These are phyloP conservation scores for Heterobasidion annosum DNA, from an alignment of 1,284 basidiomycete species.

Conservation along the genomic window DNA sequence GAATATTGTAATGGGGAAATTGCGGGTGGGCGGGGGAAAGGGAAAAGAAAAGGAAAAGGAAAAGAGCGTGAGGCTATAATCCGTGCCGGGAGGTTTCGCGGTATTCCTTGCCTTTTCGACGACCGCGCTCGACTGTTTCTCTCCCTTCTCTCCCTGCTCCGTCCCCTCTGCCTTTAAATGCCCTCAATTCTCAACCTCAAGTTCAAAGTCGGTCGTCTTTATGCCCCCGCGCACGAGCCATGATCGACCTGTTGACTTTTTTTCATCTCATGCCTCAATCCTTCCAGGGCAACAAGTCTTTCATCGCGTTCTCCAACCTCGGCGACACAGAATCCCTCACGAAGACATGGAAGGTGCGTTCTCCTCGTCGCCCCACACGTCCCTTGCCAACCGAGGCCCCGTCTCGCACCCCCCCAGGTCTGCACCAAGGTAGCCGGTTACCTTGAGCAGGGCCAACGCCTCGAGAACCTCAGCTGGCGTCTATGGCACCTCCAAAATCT, in stretches of 20 bases:
- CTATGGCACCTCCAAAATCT: slow-evolving; percentile 83
- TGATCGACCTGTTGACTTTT: slow-evolving; percentile 14
- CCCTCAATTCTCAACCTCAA: slow-evolving; percentile 81
- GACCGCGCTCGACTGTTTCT: neutral
- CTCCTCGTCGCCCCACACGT: neutral
- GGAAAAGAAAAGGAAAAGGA: neutral
- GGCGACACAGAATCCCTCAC: slow-evolving; percentile 73
- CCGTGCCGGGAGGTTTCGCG: no score
- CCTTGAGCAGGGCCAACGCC: slow-evolving; percentile 78
- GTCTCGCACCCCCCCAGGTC: slow-evolving; percentile 35
- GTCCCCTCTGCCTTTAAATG: slow-evolving; percentile 30
- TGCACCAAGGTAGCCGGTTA: slow-evolving; percentile 80
- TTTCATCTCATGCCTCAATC: slow-evolving; percentile 14
- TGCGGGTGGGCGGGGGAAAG: neutral
- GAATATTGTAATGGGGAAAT: no score
- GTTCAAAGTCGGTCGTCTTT: slow-evolving; percentile 55
- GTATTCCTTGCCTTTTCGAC: no score
- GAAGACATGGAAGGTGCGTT: slow-evolving; percentile 75
- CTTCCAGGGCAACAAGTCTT: slow-evolving; percentile 77
- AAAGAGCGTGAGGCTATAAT: no score
- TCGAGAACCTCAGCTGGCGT: slow-evolving; percentile 82
- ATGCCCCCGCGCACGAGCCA: slow-evolving; percentile 3
- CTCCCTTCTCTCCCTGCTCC: no score
- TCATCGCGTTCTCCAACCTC: slow-evolving; percentile 81
- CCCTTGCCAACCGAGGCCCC: neutral